These are phyloP conservation scores for Knufia petricola DNA, from an alignment of 2,329 filamentous ascomycete genomes.

Conservation along the genomic window DNA sequence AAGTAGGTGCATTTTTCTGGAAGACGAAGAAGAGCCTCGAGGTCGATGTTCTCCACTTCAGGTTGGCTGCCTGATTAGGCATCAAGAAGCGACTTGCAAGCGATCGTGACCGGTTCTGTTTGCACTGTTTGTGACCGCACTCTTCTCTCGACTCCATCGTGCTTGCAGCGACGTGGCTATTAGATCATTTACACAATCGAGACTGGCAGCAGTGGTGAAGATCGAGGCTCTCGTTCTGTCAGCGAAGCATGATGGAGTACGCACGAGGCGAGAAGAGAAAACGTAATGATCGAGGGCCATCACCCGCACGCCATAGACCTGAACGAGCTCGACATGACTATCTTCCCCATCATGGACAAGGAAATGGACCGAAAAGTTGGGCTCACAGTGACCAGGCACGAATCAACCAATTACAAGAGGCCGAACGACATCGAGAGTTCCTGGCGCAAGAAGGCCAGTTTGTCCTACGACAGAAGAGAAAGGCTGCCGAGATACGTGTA, in stretches of 20 bases:
- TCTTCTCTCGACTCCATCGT: too few relatives aligned
- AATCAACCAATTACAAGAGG: conserved; percentile 53
- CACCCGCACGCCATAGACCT: neutral
- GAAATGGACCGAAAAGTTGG: conserved; percentile 10
- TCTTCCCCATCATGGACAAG: neutral
- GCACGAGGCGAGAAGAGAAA: conserved; percentile 9
- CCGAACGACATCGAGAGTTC: conserved; percentile 71
- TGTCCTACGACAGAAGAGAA: conserved; percentile 92
- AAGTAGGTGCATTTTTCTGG: too few relatives aligned
- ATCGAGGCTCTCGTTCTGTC: neutral
- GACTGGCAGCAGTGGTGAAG: neutral
- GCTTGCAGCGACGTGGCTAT: too few relatives aligned
- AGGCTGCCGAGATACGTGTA: conserved; percentile 91
- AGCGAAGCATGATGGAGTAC: neutral
- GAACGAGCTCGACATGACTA: too few relatives aligned
- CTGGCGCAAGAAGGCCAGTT: conserved; percentile 94
- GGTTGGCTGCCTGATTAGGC: neutral
- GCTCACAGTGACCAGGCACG: conserved; percentile 35
- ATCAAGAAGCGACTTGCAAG: too few relatives aligned
- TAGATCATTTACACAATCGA: too few relatives aligned
- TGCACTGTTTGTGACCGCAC: too few relatives aligned
- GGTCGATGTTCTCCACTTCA: neutral
- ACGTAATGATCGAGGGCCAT: neutral
- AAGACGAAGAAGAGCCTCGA: neutral
- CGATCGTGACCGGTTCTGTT: too few relatives aligned